Evolutionary conservation across 1,284 basidiomycete genomes (phyloP).

Genomic region (Inonotus obliquus): DNA sequence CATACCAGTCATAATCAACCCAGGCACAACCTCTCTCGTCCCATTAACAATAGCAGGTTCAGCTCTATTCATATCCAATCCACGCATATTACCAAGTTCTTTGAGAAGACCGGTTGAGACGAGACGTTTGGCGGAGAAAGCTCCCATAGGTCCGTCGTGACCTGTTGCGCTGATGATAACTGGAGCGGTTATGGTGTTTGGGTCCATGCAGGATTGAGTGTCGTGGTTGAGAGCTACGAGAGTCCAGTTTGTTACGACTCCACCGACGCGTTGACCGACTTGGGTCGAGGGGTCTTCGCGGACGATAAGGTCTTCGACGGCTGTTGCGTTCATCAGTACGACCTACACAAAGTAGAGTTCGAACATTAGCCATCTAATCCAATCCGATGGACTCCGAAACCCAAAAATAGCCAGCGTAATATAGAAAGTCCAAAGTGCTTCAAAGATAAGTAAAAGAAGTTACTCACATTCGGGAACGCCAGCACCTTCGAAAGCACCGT

Average conservation of each 20-base stretch:
- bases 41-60: slow-evolving; percentile 75
- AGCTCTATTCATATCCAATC: slow-evolving; percentile 73
- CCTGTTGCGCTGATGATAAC: slow-evolving; percentile 68
- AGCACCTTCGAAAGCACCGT: slow-evolving; percentile 75
- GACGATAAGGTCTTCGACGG: slow-evolving; percentile 74
- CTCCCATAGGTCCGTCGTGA: slow-evolving; percentile 83
- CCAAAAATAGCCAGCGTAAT: not conserved
- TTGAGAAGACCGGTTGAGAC: slow-evolving; percentile 73
- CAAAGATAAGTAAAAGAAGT: slow-evolving; percentile 22
- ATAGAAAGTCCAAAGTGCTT: not conserved
- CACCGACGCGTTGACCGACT: slow-evolving; percentile 62
- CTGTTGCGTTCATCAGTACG: slow-evolving; percentile 60
- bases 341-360: slow-evolving; percentile 26
- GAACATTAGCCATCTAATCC: too few relatives aligned
- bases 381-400: slow-evolving; percentile 12
- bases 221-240: slow-evolving; percentile 80
- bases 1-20: slow-evolving; percentile 79
- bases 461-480: slow-evolving; percentile 61
- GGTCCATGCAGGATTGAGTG: slow-evolving; percentile 84
- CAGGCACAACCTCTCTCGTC: slow-evolving; percentile 77
- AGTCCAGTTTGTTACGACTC: slow-evolving; percentile 85
- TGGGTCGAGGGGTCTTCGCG: slow-evolving; percentile 50
- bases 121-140: slow-evolving; percentile 80
- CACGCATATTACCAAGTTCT: slow-evolving; percentile 80
- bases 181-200: slow-evolving; percentile 78